Evolutionary conservation across 176 grass and related monocot genomes (phyloP).

Genomic region (Neostapfia colusana): DNA sequence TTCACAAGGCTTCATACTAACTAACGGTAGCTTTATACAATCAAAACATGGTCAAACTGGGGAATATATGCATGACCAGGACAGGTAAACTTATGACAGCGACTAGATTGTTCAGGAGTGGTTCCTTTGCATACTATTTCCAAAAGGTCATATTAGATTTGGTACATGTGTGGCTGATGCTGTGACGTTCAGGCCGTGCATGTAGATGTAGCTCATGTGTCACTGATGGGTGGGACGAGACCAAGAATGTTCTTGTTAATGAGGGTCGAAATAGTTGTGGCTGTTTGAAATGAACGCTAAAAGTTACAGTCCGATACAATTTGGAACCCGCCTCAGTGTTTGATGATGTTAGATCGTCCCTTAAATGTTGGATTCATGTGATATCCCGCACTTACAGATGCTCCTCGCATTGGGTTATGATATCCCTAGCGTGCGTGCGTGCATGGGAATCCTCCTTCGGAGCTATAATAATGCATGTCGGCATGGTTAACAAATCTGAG

Average conservation of each 20-base stretch:
- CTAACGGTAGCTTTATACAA: background rate
- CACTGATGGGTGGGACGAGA: too few relatives aligned
- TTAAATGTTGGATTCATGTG: constrained; percentile 27
- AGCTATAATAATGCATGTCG: constrained; percentile 54
- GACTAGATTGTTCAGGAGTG: constrained; percentile 29
- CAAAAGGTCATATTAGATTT: constrained; percentile 45
- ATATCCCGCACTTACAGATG: constrained; percentile 24
- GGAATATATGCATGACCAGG: constrained; percentile 6
- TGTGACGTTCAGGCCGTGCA: too few relatives aligned
- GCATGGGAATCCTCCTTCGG: constrained; percentile 34
- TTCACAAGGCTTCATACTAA: constrained; percentile 25
- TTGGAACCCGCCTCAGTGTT: background rate
- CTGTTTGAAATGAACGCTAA: background rate
- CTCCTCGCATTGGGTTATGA: constrained; percentile 8
- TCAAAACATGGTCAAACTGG: constrained; percentile 35
- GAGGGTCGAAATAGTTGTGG: background rate
- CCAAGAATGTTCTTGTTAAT: too few relatives aligned
- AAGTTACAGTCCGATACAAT: background rate
- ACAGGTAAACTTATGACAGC: constrained; percentile 17
- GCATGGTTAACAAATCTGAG: constrained; percentile 42
- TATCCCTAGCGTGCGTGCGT: constrained; percentile 22
- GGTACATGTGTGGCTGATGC: background rate
- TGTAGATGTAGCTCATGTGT: background rate
- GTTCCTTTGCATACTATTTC: constrained; percentile 35
- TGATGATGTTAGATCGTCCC: constrained; percentile 13